Evolutionary conservation across 2,329 filamentous ascomycete species (phyloP), one percentile per base, ranked within the genome.

Genomic region (Aspergillus sp.): DNA sequence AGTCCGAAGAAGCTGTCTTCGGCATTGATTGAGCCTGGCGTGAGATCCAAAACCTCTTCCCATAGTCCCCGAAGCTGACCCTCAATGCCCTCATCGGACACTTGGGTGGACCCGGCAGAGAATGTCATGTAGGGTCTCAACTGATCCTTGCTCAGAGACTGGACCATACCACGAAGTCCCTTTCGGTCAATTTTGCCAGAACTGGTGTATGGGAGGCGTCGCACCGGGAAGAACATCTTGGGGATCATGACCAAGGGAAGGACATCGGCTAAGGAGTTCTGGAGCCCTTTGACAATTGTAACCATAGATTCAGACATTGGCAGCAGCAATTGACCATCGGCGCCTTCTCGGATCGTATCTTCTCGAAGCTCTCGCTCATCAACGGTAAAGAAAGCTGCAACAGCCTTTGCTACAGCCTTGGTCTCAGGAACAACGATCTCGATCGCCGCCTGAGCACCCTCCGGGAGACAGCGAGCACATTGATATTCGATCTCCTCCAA

Each of bases 1-100:
- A 72, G 57, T 1, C 65, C 62, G 49, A 74, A 73, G 54, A 75
- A 75, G 39, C 63, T 71, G 37, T 73, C 71, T 39, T 72, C 66
- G 1, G 61, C 61, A 6, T 65, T 67, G 29, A 74, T 62, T 13
- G 66, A 64, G 5, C 62, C 61, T 4, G 60, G 43, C 6, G 59
- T 59, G 26, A 72, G 57, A 8, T 64, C 61, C 6, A 74, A 48
- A 7, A 67, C 63, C 4, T 59, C 52, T 8, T 64, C 64, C 69
- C 71, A 74, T 1, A 73, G 48, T 1, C 49, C 43, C 27, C 58
- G 50, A 7, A 69, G 60, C n/a, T 49, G 51, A 1, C 49, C 55
- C 28, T 68, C 60, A 8, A 55, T 52, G 27, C 55, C 56, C 13
- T 54, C 51, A 11, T 56, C 48, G 1, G 65, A 63, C 6, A 54